A percentile compares a stretch with the other conserved stretches of the same genome.
Conservation (phyloP, 78 protist genomes). For the Dictyostelium citrinum region DNA sequence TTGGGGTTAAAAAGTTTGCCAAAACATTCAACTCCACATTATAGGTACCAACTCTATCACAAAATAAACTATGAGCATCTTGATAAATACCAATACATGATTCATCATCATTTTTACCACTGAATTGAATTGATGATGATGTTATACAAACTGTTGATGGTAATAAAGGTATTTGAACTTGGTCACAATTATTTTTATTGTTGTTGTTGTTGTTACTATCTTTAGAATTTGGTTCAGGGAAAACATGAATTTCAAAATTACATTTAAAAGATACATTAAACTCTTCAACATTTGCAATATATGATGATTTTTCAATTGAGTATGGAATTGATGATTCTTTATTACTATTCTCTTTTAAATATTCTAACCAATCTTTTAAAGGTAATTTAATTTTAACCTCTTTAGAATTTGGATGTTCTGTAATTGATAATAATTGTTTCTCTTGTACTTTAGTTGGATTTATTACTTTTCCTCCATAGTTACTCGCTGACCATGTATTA, state of each 20-base stretch:
- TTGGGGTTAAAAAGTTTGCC: slow-evolving; percentile 42
- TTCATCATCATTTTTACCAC: background rate
- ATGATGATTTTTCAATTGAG: slow-evolving; percentile 39
- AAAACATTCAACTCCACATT: slow-evolving; percentile 12
- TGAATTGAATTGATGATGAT: background rate
- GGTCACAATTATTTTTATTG: background rate
- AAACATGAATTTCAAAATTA: slow-evolving; percentile 44
- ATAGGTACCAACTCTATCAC: slow-evolving; percentile 34
- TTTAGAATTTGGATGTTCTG: background rate
- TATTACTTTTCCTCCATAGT: background rate
- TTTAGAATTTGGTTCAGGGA: background rate
- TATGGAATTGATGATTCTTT: background rate
- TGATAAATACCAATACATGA: slow-evolving; percentile 37
- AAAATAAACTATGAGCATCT: slow-evolving; percentile 43
- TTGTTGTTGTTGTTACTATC: background rate
- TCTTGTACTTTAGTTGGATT: background rate
- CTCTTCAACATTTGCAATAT: slow-evolving; percentile 15
- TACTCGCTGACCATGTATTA: background rate
- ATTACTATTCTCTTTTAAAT: background rate
- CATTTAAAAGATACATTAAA: slow-evolving; percentile 15
- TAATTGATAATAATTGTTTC: background rate
- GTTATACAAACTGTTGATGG: slow-evolving; percentile 39
- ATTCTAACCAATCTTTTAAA: slow-evolving; percentile 41
- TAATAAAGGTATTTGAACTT: slow-evolving; percentile 39
- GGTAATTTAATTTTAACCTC: slow-evolving; percentile 23